Base-by-base conservation (phyloP, 257 asterid species). In the Oldenlandia corymbosa region DNA sequence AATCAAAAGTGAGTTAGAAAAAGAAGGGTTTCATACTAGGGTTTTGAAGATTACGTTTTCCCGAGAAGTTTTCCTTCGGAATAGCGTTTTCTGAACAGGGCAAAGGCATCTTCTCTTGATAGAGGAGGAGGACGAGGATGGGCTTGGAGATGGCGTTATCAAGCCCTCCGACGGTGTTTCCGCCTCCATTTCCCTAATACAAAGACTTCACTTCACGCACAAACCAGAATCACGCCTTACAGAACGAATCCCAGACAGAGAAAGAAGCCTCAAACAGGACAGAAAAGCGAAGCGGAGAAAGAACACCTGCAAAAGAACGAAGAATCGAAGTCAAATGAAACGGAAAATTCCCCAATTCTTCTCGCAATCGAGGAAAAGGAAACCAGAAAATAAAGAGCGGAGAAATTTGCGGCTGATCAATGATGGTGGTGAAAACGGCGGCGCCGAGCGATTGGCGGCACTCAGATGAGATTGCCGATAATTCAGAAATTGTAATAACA, bases 1-100 rank as follows among this genome's bases (percentile, higher is more conserved):
- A n/a, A 43, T 3, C 48, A 43, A 43, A n/a, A 43, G n/a, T 43
- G 16, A 12, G 16, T 43, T 11, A 5, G n/a, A 43, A 11, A 43
- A 2, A 43, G 20, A 53, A 0, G 16, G 32, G 59, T 9, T 10
- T n/a, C n/a, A n/a, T n/a, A 13, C 5, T 23, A 37, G 59, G 59
- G 26, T 54, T 54, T 13, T 12, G 60, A 54, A 43, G 20, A 28
- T 54, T 54, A 54, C 60, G 30, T 54, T 54, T 34, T 54, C 60
- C 34, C 34, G 41, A 54, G 60, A 54, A 54, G 41, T 30, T 17
- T n/a, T 54, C n/a, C 60, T 20, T 8, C 16, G 34, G 60, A 5
- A 28, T 27, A 18, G 60, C 60, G 13, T 28, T 54, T 28, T 41
- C 32, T 54, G 60, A 32, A 54, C 41, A 54, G 60, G 60, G 41